Base-by-base conservation (phyloP, 202 grass and related monocot genomes). In the Panicum hallii region DNA sequence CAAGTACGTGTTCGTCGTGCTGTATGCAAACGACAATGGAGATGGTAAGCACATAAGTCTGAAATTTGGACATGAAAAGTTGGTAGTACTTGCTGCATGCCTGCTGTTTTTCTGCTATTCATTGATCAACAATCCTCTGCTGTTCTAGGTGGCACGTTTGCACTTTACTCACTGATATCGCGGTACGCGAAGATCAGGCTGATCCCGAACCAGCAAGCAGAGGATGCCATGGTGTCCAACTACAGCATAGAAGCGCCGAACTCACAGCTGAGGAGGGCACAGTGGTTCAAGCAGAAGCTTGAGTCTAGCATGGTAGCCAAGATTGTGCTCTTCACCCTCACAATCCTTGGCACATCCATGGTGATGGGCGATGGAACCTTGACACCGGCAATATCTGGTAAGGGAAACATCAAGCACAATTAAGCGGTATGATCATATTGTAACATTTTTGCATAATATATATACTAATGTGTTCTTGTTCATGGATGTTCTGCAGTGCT, bases 261-360 rank as follows among this genome's bases (percentile, higher is more conserved):
- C 63, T 78, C 84, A 8, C 71, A 86, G 72, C 47, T 94, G 63
- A 89, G 79, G 63, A 88, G 86, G 61, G 95, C 90, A 9, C 84
- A 89, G 16, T 93, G 92, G 90, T 19, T 93, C 66, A 94, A 97
- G 83, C 55, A 93, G 45, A 93, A 90, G 75, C 76, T 97, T 12
- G 92, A 93, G 79, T 86, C 63, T 9, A 89, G 81, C 79, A 79
- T 11, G 13, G 22, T 12, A 0, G 84, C 87, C 78, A 94, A 93
- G 90, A 86, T 93, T 54, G 45, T 55, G 22, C 88, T 97, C 44
- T 94, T 97, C 82, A 63, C 79, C 8, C 65, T 90, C 50, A 94
- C 92, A 26, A 92, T 97, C 75, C 90, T 97, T 12, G 95, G 86
- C 26, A 97, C 95, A 14, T 92, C 88, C 44, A 97, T 97, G 95